Base-by-base conservation (phyloP, 129 eudicot genomes). In the Flaveria robusta region DNA sequence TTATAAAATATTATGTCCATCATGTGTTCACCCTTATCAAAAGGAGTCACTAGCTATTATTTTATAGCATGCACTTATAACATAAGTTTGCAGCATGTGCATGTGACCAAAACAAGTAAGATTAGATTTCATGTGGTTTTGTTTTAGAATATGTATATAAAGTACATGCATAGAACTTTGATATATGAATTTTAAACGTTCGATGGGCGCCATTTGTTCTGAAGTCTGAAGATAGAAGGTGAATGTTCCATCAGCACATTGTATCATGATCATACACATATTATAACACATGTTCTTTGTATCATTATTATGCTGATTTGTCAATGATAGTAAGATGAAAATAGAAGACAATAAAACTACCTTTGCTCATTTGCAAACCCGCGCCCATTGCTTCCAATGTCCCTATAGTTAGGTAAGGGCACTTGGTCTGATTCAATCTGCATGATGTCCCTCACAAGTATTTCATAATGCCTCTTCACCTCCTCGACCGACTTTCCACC, bases 401-500 rank as follows among this genome's bases (percentile, higher is more conserved):
- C 68, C 77, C 90, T 79, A 74, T 91, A 91, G 76, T 85, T 86
- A 8, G 97, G 97, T 24, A 91, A 50, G 23, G 91, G 94, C 8
- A 91, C 91, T 74, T 83, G 90, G 59, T 88, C 97, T 20, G 79
- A 81, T 83, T 91, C 97, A 58, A 91, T 91, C 77, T 86, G 82
- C 88, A 85, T 88, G 69, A 91, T 87, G 56, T 91, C 97, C 62
- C 86, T 85, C 16, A 73, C 92, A 26, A 91, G 91, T 10, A 79
- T 77, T 37, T 85, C 87, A 5, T 88, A 91, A 78, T 91, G 91
- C 81, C 86, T 86, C 78, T 87, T 91, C 46, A 91, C 97, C 82
- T 91, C 97, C 79, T 91, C 97, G 2, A 62, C 88, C 4, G 97
- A 86, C 80, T 91, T 91, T 23, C 90, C 97, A 71, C 87, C 83